These are phyloP conservation scores for Hypomontagnella monticulosa DNA, from an alignment of 495 filamentous ascomycete genomes.

Conservation along the genomic window DNA sequence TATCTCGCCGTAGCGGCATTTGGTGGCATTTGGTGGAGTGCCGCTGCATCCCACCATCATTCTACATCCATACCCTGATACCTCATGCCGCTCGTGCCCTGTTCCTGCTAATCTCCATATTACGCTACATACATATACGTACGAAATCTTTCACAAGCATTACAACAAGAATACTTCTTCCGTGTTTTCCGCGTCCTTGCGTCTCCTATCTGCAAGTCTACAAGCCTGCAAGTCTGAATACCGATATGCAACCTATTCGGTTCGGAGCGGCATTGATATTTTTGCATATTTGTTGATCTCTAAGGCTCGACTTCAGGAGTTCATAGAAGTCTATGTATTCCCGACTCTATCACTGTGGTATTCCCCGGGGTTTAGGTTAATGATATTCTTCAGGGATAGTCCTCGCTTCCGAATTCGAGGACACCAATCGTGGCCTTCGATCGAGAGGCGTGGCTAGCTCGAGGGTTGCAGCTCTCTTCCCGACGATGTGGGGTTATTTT, in stretches of 20 bases:
- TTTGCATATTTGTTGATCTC: background rate
- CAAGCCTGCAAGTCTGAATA: background rate
- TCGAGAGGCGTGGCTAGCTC: slow-evolving; percentile 21
- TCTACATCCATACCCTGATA: slow-evolving; percentile 12
- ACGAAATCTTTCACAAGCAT: slow-evolving; percentile 4
- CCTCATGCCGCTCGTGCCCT: background rate
- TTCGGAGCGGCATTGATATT: slow-evolving; percentile 4
- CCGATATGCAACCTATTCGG: slow-evolving; percentile 9
- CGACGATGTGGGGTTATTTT: slow-evolving; percentile 7
- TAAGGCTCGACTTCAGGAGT: background rate
- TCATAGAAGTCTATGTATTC: background rate
- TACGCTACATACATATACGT: background rate
- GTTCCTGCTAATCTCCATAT: slow-evolving; percentile 7
- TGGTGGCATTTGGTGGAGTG: slow-evolving; percentile 28
- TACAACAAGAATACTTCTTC: slow-evolving; percentile 19
- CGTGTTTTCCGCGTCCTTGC: slow-evolving; percentile 23
- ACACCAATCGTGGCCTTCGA: slow-evolving; percentile 32
- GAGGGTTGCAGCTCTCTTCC: slow-evolving; percentile 2
- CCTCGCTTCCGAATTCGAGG: slow-evolving; percentile 14
- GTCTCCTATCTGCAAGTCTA: background rate
- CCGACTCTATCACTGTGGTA: background rate
- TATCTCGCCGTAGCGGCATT: slow-evolving; percentile 13
- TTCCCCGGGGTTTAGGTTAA: slow-evolving; percentile 1
- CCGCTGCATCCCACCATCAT: slow-evolving; percentile 17
- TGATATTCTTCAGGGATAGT: slow-evolving; percentile 3